Evolutionary conservation across 495 filamentous ascomycete species (phyloP).

Genomic region (Emericellopsis terricola): DNA sequence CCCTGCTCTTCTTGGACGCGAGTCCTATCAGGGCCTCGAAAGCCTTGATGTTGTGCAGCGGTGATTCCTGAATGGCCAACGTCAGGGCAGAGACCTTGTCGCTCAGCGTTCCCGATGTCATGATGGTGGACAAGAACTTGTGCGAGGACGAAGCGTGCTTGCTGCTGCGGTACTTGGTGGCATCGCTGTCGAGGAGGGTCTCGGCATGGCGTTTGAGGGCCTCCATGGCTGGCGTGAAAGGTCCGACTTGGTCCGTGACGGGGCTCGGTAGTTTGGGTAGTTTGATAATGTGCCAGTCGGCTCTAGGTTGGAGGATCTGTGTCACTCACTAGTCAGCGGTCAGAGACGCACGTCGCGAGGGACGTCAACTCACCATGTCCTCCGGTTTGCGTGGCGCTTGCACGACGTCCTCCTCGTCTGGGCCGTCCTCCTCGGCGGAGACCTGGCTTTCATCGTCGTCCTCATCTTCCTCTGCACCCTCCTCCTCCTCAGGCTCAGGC

Average conservation of each 20-base stretch:
- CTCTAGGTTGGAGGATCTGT: slow-evolving; percentile 55
- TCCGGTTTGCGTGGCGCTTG: not conserved
- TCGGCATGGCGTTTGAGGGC: slow-evolving; percentile 60
- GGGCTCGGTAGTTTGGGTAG: slow-evolving; percentile 36
- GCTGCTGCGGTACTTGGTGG: slow-evolving; percentile 36
- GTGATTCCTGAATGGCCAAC: slow-evolving; percentile 85
- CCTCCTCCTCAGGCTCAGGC: slow-evolving; percentile 11
- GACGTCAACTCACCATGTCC: slow-evolving; percentile 1
- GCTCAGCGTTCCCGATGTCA: slow-evolving; percentile 86
- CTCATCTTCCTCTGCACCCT: slow-evolving; percentile 7
- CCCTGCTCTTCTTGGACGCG: slow-evolving; percentile 75
- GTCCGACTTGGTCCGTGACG: slow-evolving; percentile 26
- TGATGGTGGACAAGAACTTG: slow-evolving; percentile 90
- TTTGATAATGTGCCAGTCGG: slow-evolving; percentile 66
- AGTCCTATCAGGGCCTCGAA: slow-evolving; percentile 66
- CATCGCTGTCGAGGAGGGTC: slow-evolving; percentile 54
- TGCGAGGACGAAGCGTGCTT: slow-evolving; percentile 54
- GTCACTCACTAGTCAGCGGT: slow-evolving; percentile 6
- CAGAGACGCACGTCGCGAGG: slow-evolving; percentile 6
- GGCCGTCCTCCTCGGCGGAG: slow-evolving; percentile 8
- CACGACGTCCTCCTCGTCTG: slow-evolving; percentile 5
- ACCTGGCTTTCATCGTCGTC: slow-evolving; percentile 13
- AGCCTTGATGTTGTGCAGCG: slow-evolving; percentile 75
- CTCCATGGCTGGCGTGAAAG: slow-evolving; percentile 41
- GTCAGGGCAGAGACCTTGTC: slow-evolving; percentile 95